These are phyloP conservation scores for Bryoglossum gracile DNA, from an alignment of 495 filamentous ascomycete genomes.

Conservation along the genomic window DNA sequence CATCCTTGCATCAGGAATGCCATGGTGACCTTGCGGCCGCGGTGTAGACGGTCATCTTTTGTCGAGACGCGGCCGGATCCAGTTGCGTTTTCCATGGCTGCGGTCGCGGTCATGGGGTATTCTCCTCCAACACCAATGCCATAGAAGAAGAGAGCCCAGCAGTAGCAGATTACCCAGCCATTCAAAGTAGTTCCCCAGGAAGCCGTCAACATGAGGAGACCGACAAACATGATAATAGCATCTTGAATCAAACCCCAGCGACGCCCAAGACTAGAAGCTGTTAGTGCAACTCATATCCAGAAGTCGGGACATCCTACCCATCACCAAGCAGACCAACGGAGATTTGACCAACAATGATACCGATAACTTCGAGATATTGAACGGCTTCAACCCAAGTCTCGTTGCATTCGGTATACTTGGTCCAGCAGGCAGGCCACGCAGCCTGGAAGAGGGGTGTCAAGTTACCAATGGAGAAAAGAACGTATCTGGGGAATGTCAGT, in stretches of 20 bases:
- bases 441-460: slow-evolving; percentile 65
- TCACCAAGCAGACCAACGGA: slow-evolving; percentile 54
- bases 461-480: slow-evolving; percentile 92
- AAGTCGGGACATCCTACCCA: too few species aligned
- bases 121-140: slow-evolving; percentile 87
- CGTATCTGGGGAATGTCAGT: slow-evolving; percentile 28
- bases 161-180: slow-evolving; percentile 91
- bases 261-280: slow-evolving; percentile 61
- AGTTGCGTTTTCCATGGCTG: slow-evolving; percentile 86
- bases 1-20: slow-evolving; percentile 97
- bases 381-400: slow-evolving; percentile 68
- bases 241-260: slow-evolving; percentile 91
- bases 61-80: slow-evolving; percentile 80
- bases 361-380: slow-evolving; percentile 77
- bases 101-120: slow-evolving; percentile 94
- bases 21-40: slow-evolving; percentile 83
- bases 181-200: slow-evolving; percentile 77
- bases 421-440: slow-evolving; percentile 71
- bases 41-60: slow-evolving; percentile 82
- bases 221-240: slow-evolving; percentile 85
- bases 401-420: slow-evolving; percentile 51
- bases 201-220: slow-evolving; percentile 77
- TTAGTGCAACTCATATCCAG: neutral
- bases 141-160: slow-evolving; percentile 85
- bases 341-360: slow-evolving; percentile 84